Conservation (phyloP, 805 yeast genomes). For the Tetrapisispora nanseiensis region DNA sequence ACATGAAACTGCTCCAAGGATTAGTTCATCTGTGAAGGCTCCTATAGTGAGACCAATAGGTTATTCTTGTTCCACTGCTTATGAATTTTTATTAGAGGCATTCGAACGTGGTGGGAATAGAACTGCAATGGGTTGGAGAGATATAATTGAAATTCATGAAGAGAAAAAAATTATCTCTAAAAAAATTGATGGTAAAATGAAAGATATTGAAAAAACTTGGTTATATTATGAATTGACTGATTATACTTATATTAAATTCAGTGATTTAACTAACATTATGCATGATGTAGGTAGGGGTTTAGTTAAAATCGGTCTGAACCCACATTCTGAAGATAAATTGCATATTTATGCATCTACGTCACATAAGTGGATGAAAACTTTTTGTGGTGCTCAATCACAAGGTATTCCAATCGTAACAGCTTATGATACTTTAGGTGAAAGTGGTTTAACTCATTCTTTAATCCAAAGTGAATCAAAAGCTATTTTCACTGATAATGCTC, state of each 20-base stretch:
- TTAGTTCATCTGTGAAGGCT: slow-evolving; percentile 40
- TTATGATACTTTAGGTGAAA: slow-evolving; percentile 88
- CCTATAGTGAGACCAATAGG: slow-evolving; percentile 54
- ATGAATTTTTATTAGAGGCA: slow-evolving; percentile 58
- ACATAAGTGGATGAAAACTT: slow-evolving; percentile 83
- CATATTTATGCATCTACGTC: slow-evolving; percentile 88
- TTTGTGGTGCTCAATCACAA: slow-evolving; percentile 68
- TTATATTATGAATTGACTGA: slow-evolving; percentile 66
- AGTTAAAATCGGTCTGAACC: slow-evolving; percentile 57
- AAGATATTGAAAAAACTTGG: slow-evolving; percentile 78
- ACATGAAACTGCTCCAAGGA: slow-evolving; percentile 79
- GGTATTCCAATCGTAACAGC: slow-evolving; percentile 87
- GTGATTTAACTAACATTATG: slow-evolving; percentile 42
- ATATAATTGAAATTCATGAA: slow-evolving; percentile 57
- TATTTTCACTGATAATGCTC: slow-evolving; percentile 73
- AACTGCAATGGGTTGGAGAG: slow-evolving; percentile 69
- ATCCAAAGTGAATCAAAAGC: slow-evolving; percentile 71
- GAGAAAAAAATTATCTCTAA: slow-evolving; percentile 71
- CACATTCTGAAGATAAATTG: slow-evolving; percentile 48
- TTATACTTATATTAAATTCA: slow-evolving; percentile 57
- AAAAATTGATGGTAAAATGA: slow-evolving; percentile 65
- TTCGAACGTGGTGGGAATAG: slow-evolving; percentile 42
- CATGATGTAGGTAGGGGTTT: slow-evolving; percentile 66
- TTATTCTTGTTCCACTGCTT: slow-evolving; percentile 55
- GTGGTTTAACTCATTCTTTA: slow-evolving; percentile 78